phyloP scores from a whole-genome alignment of 2,329 filamentous ascomycete species.

The Rosellinia necatrix region DNA sequence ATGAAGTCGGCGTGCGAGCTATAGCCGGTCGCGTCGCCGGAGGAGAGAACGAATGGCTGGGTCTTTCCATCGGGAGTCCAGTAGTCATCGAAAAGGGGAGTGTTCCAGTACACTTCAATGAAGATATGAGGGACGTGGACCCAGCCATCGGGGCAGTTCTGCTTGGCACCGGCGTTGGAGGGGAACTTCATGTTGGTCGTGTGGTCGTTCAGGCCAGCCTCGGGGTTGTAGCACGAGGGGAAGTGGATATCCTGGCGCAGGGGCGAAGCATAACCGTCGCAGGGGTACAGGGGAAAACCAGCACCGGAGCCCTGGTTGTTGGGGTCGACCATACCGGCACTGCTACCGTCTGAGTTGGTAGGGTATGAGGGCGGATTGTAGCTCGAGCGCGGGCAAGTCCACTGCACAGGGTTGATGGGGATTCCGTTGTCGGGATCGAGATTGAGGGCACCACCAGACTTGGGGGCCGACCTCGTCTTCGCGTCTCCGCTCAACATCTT shows the following conservation, averaged over 20 bases:
- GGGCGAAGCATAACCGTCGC: constrained; percentile 65
- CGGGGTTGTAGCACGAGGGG: constrained; percentile 74
- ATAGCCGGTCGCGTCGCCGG: constrained; percentile 72
- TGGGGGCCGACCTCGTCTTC: constrained; percentile 60
- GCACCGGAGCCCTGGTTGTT: constrained; percentile 60
- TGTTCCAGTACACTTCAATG: constrained; percentile 66
- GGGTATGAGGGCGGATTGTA: constrained; percentile 58
- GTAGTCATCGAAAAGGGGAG: constrained; percentile 54
- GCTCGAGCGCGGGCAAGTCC: constrained; percentile 62
- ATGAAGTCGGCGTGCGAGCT: constrained; percentile 74
- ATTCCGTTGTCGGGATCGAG: constrained; percentile 56
- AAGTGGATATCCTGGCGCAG: constrained; percentile 72
- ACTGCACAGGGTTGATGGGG: constrained; percentile 58
- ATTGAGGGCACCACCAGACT: constrained; percentile 53
- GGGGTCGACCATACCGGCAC: constrained; percentile 59
- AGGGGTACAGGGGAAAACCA: constrained; percentile 73
- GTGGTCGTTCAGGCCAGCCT: constrained; percentile 62
- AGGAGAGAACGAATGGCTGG: constrained; percentile 70
- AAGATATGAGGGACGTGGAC: constrained; percentile 62
- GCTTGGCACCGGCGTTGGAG: constrained; percentile 51
- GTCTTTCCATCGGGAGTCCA: constrained; percentile 59
- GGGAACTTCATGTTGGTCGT: constrained; percentile 70
- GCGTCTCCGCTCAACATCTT: constrained; percentile 73
- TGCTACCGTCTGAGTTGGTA: constrained; percentile 56
- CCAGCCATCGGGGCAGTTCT: constrained; percentile 60